Evolutionary conservation across 192 early-diverging fungal species (phyloP).

Genomic region (Lobosporangium transversale): DNA sequence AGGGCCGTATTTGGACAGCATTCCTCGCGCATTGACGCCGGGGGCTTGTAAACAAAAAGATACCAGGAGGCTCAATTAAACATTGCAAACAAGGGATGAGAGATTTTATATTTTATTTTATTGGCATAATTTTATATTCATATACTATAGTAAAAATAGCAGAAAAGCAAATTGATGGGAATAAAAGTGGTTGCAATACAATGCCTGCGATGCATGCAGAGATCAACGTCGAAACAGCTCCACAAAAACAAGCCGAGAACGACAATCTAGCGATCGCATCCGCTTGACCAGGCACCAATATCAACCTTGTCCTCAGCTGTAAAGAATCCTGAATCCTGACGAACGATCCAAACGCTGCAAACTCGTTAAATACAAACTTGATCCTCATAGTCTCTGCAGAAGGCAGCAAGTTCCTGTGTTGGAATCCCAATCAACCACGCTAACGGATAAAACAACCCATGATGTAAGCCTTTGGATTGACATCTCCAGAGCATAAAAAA

Average conservation of each 20-base stretch:
- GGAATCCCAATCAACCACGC: constrained; percentile 64
- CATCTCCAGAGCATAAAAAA: constrained; percentile 66
- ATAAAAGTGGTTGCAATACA: constrained; percentile 43
- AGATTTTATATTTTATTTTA: too few species aligned
- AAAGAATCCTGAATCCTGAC: constrained; percentile 53
- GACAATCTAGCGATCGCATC: constrained; percentile 78
- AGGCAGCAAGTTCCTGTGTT: constrained; percentile 32
- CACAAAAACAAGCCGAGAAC: constrained; percentile 80
- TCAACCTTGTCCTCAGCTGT: constrained; percentile 59
- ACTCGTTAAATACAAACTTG: constrained; percentile 90
- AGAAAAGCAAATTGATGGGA: too few species aligned
- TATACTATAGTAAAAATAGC: too few species aligned
- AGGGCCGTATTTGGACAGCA: too few species aligned
- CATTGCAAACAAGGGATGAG: too few species aligned
- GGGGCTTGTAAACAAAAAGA: too few species aligned
- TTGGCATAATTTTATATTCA: too few species aligned
- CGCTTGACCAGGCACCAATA: constrained; percentile 76
- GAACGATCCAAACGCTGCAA: constrained; percentile 77
- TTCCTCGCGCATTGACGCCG: too few species aligned
- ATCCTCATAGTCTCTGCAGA: constrained; percentile 57
- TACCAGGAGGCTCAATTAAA: too few species aligned
- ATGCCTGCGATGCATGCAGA: constrained; percentile 85
- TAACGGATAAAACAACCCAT: constrained; percentile 76
- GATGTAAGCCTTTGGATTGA: constrained; percentile 77
- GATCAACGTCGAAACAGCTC: constrained; percentile 80